Base-by-base conservation (phyloP, 441 rosid species). In the Theobroma grandiflorum region DNA sequence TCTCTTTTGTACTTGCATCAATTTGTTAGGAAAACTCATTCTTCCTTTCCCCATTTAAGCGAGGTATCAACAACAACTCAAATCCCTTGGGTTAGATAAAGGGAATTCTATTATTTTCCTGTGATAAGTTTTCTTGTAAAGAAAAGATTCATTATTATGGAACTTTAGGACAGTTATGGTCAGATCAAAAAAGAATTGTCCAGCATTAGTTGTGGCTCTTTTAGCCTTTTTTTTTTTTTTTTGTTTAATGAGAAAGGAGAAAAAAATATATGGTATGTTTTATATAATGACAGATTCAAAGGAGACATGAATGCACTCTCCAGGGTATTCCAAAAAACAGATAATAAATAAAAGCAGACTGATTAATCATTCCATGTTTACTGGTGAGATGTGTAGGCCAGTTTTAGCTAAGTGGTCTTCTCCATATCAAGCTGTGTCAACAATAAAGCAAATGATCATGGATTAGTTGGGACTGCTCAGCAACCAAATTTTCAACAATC, bases 401-500 rank as follows among this genome's bases (percentile, higher is more conserved):
- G 38, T 72, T 78, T 76, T 70, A 59, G 78, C 79, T 53, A 22
- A 15, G 50, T 59, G 47, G 2, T 22, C 7, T 10, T 15, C 58
- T 70, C n/a, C 33, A 67, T 43, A 3, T 69, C 53, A 50, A 50
- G 53, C 53, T 50, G 53, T 50, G 12, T 50, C 38, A 71, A 50
- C 59, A 71, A 72, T 55, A 35, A 40, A 66, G 58, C 47, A 37
- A 84, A 80, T 83, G 70, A 83, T 82, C 14, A 67, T 82, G 78
- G 80, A 61, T 85, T 82, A 53, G 86, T 81, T 83, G 84, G 75
- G 72, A 77, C 40, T 62, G 31, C 83, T 47, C 22, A 50, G 22
- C 35, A 31, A 16, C 59, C 43, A 53, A 22, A 16, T 74, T 61
- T 69, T 75, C 31, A 12, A 47, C 14, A 22, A 3, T 31, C 71